Evolutionary conservation across 371 early-diverging fungal species (phyloP).

Genomic region (Batkoa obscura): DNA sequence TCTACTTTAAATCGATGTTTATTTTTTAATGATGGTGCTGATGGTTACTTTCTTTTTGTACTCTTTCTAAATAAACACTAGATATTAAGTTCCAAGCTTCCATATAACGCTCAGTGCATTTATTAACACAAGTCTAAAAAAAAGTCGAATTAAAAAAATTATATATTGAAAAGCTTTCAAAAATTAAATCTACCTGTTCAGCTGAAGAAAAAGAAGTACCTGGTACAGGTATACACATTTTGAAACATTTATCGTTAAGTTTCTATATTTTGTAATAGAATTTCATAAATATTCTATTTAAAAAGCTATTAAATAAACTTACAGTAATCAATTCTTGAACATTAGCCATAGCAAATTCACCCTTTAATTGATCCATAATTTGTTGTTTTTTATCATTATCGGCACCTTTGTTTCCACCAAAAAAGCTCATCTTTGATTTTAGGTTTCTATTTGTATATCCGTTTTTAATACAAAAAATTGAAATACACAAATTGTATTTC

Average conservation of each 20-base stretch:
- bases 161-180: neutral
- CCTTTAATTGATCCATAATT: slow-evolving; percentile 66
- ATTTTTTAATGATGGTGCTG: no score
- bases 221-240: slow-evolving; percentile 28
- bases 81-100: slow-evolving; percentile 74
- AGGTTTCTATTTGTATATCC: no score
- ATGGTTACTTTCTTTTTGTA: slow-evolving; percentile 4
- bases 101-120: slow-evolving; percentile 79
- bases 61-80: slow-evolving; percentile 1
- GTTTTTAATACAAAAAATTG: no score
- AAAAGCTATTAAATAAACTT: slow-evolving; percentile 9
- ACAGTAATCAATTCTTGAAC: slow-evolving; percentile 72
- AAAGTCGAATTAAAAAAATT: neutral
- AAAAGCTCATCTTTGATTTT: neutral
- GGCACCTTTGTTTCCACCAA: neutral
- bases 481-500: no score
- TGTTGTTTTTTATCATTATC: slow-evolving; percentile 39
- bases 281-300: neutral
- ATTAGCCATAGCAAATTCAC: slow-evolving; percentile 67
- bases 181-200: slow-evolving; percentile 28
- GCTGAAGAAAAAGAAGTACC: slow-evolving; percentile 2
- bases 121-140: slow-evolving; percentile 38
- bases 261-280: neutral
- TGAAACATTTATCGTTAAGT: neutral
- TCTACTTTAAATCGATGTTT: no score